phyloP scores from a whole-genome alignment of 352 stramenopile species.

The Globisporangium takayamanum region DNA sequence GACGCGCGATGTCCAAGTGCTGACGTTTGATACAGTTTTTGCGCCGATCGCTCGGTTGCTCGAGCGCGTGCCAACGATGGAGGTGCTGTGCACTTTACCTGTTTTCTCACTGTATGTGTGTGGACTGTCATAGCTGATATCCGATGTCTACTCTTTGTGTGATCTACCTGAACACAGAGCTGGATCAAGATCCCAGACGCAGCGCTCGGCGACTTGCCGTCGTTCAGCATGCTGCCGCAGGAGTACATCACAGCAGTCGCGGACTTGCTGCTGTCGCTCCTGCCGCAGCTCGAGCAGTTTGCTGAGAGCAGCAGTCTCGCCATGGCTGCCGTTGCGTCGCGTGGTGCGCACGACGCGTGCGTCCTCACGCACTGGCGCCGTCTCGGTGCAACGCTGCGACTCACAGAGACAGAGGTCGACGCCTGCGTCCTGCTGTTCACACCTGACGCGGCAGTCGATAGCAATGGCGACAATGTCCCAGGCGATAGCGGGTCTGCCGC shows the following conservation, averaged over 20 bases:
- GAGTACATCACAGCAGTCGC: slow-evolving; percentile 83
- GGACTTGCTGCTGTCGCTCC: slow-evolving; percentile 67
- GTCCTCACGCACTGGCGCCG: slow-evolving; percentile 42
- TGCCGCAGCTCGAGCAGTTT: slow-evolving; percentile 79
- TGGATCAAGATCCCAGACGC: slow-evolving; percentile 45
- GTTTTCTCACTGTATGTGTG: not conserved
- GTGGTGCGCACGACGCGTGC: slow-evolving; percentile 39
- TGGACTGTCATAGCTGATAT: not conserved
- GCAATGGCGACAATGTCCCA: not conserved
- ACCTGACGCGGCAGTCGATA: slow-evolving; percentile 2
- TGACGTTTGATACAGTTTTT: slow-evolving; percentile 76
- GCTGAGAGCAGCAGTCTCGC: slow-evolving; percentile 61
- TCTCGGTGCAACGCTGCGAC: slow-evolving; percentile 37
- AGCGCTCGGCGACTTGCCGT: slow-evolving; percentile 48
- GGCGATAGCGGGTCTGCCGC: slow-evolving; percentile 10
- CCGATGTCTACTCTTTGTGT: not conserved
- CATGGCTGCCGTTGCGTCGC: slow-evolving; percentile 47
- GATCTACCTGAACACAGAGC: slow-evolving; percentile 19
- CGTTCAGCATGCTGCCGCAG: slow-evolving; percentile 73
- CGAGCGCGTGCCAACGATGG: slow-evolving; percentile 34
- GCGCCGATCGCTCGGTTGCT: slow-evolving; percentile 49
- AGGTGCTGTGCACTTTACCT: slow-evolving; percentile 18
- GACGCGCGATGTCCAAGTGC: slow-evolving; percentile 47
- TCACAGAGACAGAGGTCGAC: slow-evolving; percentile 34
- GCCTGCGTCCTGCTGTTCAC: slow-evolving; percentile 43